Base-by-base conservation (phyloP, 2,329 filamentous ascomycete species). In the Thelonectria blattea region DNA sequence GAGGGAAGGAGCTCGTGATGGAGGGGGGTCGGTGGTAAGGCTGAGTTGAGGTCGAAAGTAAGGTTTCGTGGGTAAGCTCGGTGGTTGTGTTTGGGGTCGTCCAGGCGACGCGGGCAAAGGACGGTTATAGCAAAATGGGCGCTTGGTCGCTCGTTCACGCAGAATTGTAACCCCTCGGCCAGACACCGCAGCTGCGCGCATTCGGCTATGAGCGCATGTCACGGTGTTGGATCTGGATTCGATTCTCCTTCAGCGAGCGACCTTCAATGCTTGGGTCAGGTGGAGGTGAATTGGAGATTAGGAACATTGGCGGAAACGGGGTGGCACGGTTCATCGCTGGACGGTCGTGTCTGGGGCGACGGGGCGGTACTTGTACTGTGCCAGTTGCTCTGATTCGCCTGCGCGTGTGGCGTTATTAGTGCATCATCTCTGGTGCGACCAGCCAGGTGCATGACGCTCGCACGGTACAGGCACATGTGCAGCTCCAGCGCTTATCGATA, bases 271-370 rank as follows among this genome's bases (percentile, higher is more conserved):
- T 67, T 65, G 65, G 65, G 60, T 68, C 52, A 59, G 65, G 67
- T 24, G 66, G 67, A 68, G 68, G 62, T 63, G 58, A 62, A 63
- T 58, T 60, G 52, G 61, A 59, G 65, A 60, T 70, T 70, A 55
- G 56, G 65, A 68, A 69, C 58, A 50, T 56, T 64, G 62, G 62
- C 54, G 56, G 43, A 52, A 68, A 57, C 45, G 22, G 45, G 42
- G 42, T 45, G 34, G 34, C 34, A 37, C 43, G 43, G 18, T 14
- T 3, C 22, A 24, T 24, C n/a, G 22, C 20, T 46, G 43, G 48
- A 27, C 18, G 24, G 51, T 56, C 30, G 54, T 42, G 30, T 39
- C 17, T 39, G 56, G 59, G 56, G 27, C 27, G 39, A 22, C 10
- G 34, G n/a, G 34, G 12, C 56, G 41, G 68, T 71, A 45, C 7